phyloP scores from a whole-genome alignment of 176 grass and related monocot species.

The Zea mays region Zm-B73-REFERENCE-NAM-5.0 NC_050103.1:151544501-151545000 shows the following conservation, averaged over 20 bases:
- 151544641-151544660: no score
- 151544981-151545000: background rate
- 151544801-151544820: background rate
- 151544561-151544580: background rate
- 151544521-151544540: background rate
- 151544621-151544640: background rate
- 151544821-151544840: background rate
- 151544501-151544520: conserved; percentile 18
- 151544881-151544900: background rate
- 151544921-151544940: background rate
- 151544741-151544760: background rate
- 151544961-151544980: background rate
- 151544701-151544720: background rate
- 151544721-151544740: background rate
- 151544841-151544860: no score
- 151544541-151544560: no score
- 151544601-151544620: background rate
- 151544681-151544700: background rate
- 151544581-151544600: background rate
- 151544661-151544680: no score
- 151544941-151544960: background rate
- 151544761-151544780: conserved; percentile 16
- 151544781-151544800: background rate
- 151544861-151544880: conserved; percentile 19
- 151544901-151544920: background rate